Evolutionary conservation across 306 rosid species (phyloP), one percentile per base, ranked within the genome.

Genomic region (Gillenia trifoliata): DNA sequence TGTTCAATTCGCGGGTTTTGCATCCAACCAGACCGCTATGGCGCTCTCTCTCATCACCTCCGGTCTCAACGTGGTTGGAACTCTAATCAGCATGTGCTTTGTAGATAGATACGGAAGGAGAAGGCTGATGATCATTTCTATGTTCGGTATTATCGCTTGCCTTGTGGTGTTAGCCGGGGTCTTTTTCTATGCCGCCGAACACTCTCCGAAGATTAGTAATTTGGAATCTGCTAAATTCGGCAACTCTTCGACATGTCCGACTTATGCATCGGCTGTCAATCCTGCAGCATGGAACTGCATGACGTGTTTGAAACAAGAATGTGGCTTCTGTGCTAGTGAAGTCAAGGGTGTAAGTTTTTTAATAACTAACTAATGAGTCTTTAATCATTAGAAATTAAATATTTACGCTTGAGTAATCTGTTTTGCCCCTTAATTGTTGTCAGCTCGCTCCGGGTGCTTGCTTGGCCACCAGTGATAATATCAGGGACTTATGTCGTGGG

Each of bases 1-100:
- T 9, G 90, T 93, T 75, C 98, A 93, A 68, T 86, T 93, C 60
- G 96, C 97, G 0, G 98, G 98, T 19, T 86, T 84, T 17, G 93
- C 96, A 50, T 88, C 93, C 12, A 91, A 91, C 64, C 84, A 83
- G 47, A 89, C 89, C 5, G 97, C 96, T 15, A 84, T 91, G 47
- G 91, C 92, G 15, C 93, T 91, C 23, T 93, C 98, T 56, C 88
- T 93, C 13, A 72, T 89, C 59, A 91, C 96, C 50, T 86, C 97
- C 15, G 90, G 95, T 47, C 79, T 93, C 41, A 93, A 93, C 8
- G 80, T 85, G 15, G 79, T 87, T 59, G 97, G 96, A 64, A 70
- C 98, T 0, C 71, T 92, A 5, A 63, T 90, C 62, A 90, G 96
- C 74, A 88, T 90, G 91, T 7, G 80, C 31, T 62, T 74, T 11